Base-by-base conservation (phyloP, 2,329 filamentous ascomycete genomes). In the Colletotrichum abscissum region DNA sequence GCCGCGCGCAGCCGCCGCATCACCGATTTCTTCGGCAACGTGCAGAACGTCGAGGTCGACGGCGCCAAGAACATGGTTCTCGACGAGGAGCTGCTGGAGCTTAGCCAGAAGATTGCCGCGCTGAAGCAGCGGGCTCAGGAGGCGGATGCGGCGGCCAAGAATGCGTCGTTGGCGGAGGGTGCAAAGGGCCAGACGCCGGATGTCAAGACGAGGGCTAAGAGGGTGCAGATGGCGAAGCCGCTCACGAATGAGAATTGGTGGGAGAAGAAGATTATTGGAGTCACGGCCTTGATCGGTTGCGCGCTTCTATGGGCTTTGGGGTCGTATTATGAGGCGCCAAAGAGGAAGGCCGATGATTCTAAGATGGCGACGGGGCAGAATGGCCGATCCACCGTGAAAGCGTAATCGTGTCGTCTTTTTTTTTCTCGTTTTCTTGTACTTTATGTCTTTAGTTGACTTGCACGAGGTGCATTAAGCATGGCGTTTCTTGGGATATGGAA, bases 1-100 rank as follows among this genome's bases (percentile, higher is more conserved):
- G 92, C 89, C 11, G 96, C 94, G 0, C 89, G 95, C 67, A 91
- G 93, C 77, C 91, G 95, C 55, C 88, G 97, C 35, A 91, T 99
- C 54, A 97, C 97, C 78, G 97, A 99, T 81, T 99, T 99, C 84
- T 98, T 99, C 76, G 97, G 97, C 28, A 99, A 98, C 81, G 95
- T 98, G 16, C 97, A 99, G 82, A 97, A 96, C 77, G 95, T 99
- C 4, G 97, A 98, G 83, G 91, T 98, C 4, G 94, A 97, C 76
- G 88, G 88, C 30, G 85, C 86, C 57, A 87, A 89, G 71, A 89
- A 88, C 73, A 84, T 86, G 67, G 89, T 85, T 49, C 88, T 91
- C 58, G 91, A 92, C 63, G 92, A 95, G 77, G 95, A 98, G 78
- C 83, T 98, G 74, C 84, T 93, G 42, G 90, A 92, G n/a, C 88